Evolutionary conservation across 2,329 filamentous ascomycete genomes (phyloP), one percentile per base, ranked within the genome.

Genomic region (Xylaria sp.): DNA sequence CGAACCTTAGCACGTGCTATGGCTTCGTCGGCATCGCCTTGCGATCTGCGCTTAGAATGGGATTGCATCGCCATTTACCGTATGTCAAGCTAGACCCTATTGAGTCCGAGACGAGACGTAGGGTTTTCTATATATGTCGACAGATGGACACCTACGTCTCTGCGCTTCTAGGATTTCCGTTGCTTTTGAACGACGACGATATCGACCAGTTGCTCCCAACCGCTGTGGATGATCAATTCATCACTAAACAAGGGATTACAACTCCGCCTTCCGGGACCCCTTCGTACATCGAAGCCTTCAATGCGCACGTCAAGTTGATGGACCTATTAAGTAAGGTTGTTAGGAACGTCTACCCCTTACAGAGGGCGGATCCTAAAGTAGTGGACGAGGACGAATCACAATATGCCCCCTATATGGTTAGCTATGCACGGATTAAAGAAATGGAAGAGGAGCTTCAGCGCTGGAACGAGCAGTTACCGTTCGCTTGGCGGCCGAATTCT

Each of bases 1-100:
- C 92, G 10, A 92, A 93, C 75, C 81, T 95, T 33, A 92, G 89
- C 75, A 91, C 89, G 10, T 95, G 92, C 76, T 95, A 95, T 77
- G 88, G 91, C 0, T 94, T 93, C 72, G 86, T 95, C 54, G 92
- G 92, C 6, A 91, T 95, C 72, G 92, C 91, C 1, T 81, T 94
- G 55, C 87, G 92, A 57, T 90, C 91, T 6, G 89, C 91, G n/a
- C 79, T 95, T 38, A 87, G 92, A 31, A 89, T 95, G 80, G 92
- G 92, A 7, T 82, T 95, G 29, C 92, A 96, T 77, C 89, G 92
- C 59, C 87, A 91, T 66, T 80, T 95, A 5, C 83, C 89, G 13
- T 87, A 90, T 54, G 85, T 87, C 62, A 85, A 85, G 63, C 85
- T 91, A 61, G 85, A 86, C 56, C 83, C 87, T 2, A 86, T 92